These are phyloP conservation scores for Penstemon eatonii DNA, from an alignment of 257 asterid species.

Conservation along the genomic window DNA sequence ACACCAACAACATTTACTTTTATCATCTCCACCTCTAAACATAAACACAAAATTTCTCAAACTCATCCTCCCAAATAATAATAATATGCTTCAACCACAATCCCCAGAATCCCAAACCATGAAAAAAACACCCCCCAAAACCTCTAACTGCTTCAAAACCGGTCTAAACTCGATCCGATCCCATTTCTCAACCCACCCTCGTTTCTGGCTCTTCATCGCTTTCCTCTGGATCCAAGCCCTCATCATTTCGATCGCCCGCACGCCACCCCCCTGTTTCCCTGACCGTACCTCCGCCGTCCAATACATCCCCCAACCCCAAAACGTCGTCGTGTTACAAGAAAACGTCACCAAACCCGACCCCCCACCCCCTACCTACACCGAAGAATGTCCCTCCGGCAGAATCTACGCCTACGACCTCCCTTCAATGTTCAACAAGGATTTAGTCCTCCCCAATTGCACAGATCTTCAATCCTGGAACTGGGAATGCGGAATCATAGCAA, in stretches of 20 bases:
- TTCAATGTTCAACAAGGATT: slow-evolving; percentile 51
- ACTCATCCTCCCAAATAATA: slow-evolving; percentile 17
- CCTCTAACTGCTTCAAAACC: slow-evolving; percentile 22
- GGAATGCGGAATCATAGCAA: slow-evolving; percentile 82
- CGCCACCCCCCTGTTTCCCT: slow-evolving; percentile 58
- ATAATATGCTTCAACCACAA: slow-evolving; percentile 26
- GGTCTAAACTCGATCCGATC: slow-evolving; percentile 22
- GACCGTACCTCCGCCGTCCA: slow-evolving; percentile 38
- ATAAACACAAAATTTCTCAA: neutral
- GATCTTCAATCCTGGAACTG: slow-evolving; percentile 83
- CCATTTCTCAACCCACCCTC: slow-evolving; percentile 60
- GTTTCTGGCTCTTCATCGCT: slow-evolving; percentile 61
- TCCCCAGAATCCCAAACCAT: slow-evolving; percentile 32
- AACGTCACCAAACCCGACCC: too few relatives aligned
- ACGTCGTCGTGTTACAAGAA: slow-evolving; percentile 1
- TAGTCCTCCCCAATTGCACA: slow-evolving; percentile 50
- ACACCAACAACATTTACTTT: too few relatives aligned
- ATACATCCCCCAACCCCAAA: slow-evolving; percentile 19
- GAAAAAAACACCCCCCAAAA: too few relatives aligned
- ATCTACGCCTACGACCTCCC: slow-evolving; percentile 83
- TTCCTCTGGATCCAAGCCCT: slow-evolving; percentile 62
- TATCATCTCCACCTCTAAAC: too few relatives aligned
- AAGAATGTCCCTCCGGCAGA: slow-evolving; percentile 71
- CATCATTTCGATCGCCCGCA: slow-evolving; percentile 48
- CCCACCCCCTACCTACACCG: slow-evolving; percentile 29